These are phyloP conservation scores for Thielaviopsis euricoi DNA, from an alignment of 2,329 filamentous ascomycete species.

Conservation along the genomic window DNA sequence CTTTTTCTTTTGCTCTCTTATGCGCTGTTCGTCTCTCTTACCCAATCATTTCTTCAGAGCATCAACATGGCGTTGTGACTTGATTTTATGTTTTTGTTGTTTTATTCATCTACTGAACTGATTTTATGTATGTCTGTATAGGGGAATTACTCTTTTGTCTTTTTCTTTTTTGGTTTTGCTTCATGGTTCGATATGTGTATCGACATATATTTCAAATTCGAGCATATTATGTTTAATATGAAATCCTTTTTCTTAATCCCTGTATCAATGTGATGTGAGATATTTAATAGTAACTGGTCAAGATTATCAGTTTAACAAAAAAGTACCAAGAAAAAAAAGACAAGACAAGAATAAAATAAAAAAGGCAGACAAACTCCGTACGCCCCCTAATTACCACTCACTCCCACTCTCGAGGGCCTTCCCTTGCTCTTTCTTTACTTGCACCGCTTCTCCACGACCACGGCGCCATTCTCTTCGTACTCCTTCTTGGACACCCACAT, in stretches of 20 bases:
- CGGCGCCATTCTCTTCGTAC: conserved; percentile 84
- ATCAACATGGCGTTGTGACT: conserved; percentile 2
- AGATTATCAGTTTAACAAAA: background rate
- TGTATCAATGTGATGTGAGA: background rate
- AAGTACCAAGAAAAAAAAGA: background rate
- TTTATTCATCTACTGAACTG: background rate
- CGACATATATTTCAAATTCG: background rate
- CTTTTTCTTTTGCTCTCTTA: conserved; percentile 1
- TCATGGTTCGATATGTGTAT: background rate
- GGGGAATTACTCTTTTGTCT: background rate
- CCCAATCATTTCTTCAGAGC: background rate
- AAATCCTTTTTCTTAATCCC: background rate
- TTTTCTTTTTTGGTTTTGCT: background rate
- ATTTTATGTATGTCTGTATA: background rate
- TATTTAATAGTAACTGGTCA: background rate
- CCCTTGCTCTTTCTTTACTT: conserved; percentile 40
- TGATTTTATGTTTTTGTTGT: background rate
- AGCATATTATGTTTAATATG: background rate
- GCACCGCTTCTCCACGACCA: conserved; percentile 90
- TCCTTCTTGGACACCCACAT: conserved; percentile 98
- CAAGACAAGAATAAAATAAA: background rate
- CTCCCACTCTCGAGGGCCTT: background rate
- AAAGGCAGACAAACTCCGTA: conserved; percentile 1
- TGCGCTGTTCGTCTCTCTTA: background rate
- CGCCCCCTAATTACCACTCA: background rate